These are phyloP conservation scores for Chalciporus pseudorubinellus DNA, from an alignment of 768 basidiomycete genomes.

Conservation along the genomic window DNA sequence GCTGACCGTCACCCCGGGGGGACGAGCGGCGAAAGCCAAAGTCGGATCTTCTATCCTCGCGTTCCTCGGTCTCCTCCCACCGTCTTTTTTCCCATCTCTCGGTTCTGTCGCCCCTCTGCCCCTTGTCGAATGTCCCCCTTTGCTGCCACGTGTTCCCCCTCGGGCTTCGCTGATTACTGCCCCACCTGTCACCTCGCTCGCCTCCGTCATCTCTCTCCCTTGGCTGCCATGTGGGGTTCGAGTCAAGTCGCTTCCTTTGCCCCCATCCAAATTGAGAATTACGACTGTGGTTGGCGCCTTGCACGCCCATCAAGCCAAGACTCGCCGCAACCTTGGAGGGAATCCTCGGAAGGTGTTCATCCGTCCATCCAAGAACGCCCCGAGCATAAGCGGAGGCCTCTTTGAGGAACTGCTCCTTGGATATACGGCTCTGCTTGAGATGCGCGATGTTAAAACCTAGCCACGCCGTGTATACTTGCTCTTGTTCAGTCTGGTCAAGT, in stretches of 20 bases:
- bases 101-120: no score
- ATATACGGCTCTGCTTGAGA: constrained; percentile 38
- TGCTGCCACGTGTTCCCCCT: background rate
- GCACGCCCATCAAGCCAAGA: constrained; percentile 46
- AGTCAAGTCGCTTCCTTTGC: no score
- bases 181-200: background rate
- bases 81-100: no score
- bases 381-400: constrained; percentile 38
- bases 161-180: background rate
- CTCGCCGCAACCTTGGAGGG: constrained; percentile 45
- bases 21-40: background rate
- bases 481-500: constrained; percentile 42
- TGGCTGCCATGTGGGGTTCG: no score
- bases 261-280: background rate
- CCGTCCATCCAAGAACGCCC: constrained; percentile 38
- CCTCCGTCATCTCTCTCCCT: background rate
- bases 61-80: no score
- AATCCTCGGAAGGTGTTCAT: constrained; percentile 37
- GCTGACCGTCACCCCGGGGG: background rate
- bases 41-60: background rate
- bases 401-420: constrained; percentile 38
- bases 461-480: constrained; percentile 52
- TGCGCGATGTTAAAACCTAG: constrained; percentile 55
- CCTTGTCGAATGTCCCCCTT: no score
- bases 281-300: constrained; percentile 21